Base-by-base conservation (phyloP, 1,284 basidiomycete genomes). In the Trametes hirsuta region DNA sequence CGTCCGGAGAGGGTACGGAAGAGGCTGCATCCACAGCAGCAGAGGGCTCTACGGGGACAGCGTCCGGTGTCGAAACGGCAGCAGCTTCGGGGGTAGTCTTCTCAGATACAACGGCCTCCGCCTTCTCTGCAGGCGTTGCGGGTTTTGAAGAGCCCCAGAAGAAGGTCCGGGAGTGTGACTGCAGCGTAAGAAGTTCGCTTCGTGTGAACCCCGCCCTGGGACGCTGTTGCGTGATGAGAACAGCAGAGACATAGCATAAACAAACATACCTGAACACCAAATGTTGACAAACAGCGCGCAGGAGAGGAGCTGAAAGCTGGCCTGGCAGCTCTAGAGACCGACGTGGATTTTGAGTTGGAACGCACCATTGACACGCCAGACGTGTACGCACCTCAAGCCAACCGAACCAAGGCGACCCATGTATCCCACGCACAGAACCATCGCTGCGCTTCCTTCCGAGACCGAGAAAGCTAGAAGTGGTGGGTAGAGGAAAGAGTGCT, bases 61-160 rank as follows among this genome's bases (percentile, higher is more conserved):
- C 58, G 22, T 58, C 58, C 39, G 65, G 61, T 36, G 54, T 37
- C 0, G 62, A 18, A 4, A 58, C 24, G 10, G 47, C 18, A 2
- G 47, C 34, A 34, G 48, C 30, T 12, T 54, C 52, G 22, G 52
- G 40, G 10, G 39, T 45, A 9, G 52, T 41, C 24, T 55, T 22
- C 34, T 59, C 50, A 0, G 54, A 9, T 11, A 59, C 37, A 8
- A 41, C 30, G n/a, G 46, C 36, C 24, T 55, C 41, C 2, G 54
- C n/a, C 34, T 60, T 55, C 21, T 61, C 34, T 35, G 53, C 45
- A 6, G 58, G 49, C 11, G 62, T 39, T 3, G 48, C 41, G 21
- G 69, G 11, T 44, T 61, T 63, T 58, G 68, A 66, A 42, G 61
- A 68, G 40, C 65, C 55, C 65, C 65, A 71, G 47, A 67, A 71